phyloP scores from a whole-genome alignment of 139 green algal genomes.

The Chlorella sp. region DNA sequence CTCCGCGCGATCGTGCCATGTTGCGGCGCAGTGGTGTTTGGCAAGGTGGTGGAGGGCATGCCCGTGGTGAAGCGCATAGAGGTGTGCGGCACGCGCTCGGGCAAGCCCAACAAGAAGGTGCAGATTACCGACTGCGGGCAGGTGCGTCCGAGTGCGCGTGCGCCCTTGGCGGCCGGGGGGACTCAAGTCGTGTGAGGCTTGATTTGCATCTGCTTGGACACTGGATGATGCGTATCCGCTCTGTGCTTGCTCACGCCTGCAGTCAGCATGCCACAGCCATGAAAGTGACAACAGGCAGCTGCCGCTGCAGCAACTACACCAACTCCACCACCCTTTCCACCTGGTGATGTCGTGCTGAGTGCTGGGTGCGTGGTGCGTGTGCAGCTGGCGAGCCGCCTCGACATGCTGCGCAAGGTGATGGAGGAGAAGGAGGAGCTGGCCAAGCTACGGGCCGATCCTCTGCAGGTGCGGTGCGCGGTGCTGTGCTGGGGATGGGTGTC shows the following conservation, averaged over 20 bases:
- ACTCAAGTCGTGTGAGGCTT: too few relatives aligned
- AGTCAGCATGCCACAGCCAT: too few relatives aligned
- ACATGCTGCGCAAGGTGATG: constrained; percentile 45
- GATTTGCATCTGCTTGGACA: too few relatives aligned
- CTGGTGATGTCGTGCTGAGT: too few relatives aligned
- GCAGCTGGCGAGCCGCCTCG: constrained; percentile 63
- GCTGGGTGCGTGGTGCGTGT: neutral
- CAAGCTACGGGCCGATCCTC: constrained; percentile 20
- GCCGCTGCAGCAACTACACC: too few relatives aligned
- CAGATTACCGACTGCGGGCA: constrained; percentile 57
- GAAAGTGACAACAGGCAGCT: too few relatives aligned
- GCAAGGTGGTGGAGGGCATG: constrained; percentile 79
- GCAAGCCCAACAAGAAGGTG: constrained; percentile 42
- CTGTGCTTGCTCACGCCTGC: too few relatives aligned
- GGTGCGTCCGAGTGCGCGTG: constrained; percentile 19
- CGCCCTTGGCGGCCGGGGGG: too few relatives aligned
- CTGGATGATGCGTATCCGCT: too few relatives aligned
- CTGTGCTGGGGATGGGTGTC: too few relatives aligned
- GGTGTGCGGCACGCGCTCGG: constrained; percentile 47
- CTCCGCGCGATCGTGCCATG: neutral
- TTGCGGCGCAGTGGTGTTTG: constrained; percentile 74
- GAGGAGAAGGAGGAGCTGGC: constrained; percentile 57
- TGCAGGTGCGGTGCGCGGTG: too few relatives aligned
- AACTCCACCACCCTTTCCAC: too few relatives aligned
- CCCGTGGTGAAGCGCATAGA: constrained; percentile 69